phyloP scores from a whole-genome alignment of 2,329 filamentous ascomycete genomes.

The Leptographium wingfieldii region DNA sequence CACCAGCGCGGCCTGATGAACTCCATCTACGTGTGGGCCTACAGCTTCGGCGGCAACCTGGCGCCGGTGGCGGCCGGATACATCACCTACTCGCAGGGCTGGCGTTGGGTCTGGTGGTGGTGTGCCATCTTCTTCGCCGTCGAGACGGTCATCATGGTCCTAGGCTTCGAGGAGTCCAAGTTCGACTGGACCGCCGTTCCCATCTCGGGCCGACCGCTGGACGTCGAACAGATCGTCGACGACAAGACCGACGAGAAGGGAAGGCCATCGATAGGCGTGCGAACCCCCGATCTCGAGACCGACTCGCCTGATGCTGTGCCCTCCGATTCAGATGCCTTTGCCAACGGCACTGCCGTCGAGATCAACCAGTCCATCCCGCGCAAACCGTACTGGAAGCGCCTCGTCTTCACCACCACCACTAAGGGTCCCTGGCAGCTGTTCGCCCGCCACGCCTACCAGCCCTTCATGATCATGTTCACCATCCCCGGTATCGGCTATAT shows the following conservation, averaged over 20 bases:
- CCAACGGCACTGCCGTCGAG: not conserved
- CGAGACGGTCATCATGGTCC: slow-evolving; percentile 5
- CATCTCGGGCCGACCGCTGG: not conserved
- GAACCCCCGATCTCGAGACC: not conserved
- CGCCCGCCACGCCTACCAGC: slow-evolving; percentile 9
- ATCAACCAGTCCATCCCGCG: slow-evolving; percentile 3
- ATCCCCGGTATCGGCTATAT: slow-evolving; percentile 7
- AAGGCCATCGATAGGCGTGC: not conserved
- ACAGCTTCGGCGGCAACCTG: slow-evolving; percentile 23
- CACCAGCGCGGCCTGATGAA: slow-evolving; percentile 42
- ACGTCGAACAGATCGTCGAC: not conserved
- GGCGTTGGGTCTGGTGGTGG: slow-evolving; percentile 30
- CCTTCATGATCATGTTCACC: slow-evolving; percentile 7
- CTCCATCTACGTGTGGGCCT: slow-evolving; percentile 28
- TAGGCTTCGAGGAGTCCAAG: slow-evolving; percentile 10
- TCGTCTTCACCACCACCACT: slow-evolving; percentile 2
- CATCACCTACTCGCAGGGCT: slow-evolving; percentile 33
- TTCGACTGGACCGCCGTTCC: slow-evolving; percentile 5
- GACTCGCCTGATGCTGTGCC: not conserved
- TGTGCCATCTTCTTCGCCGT: slow-evolving; percentile 16
- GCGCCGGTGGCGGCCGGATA: slow-evolving; percentile 37
- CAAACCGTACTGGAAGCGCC: slow-evolving; percentile 3
- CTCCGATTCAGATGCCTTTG: not conserved
- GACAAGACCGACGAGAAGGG: not conserved
- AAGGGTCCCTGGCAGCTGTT: slow-evolving; percentile 2